Evolutionary conservation across 805 yeast species (phyloP), one percentile per base, ranked within the genome.

Genomic region (Saccharomycopsis fibuligera): DNA sequence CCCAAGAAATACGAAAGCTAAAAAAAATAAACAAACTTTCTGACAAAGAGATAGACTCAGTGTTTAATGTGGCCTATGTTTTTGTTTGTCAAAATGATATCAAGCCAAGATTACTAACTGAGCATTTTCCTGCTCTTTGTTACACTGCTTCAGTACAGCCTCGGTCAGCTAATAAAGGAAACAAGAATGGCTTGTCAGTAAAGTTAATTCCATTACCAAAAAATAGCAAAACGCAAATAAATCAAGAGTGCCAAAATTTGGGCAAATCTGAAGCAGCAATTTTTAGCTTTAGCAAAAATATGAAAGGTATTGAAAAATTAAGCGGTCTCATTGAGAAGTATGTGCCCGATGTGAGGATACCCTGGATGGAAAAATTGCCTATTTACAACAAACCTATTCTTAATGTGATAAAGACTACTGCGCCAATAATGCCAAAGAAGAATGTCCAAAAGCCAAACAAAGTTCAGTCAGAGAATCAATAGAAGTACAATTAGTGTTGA

Each of bases 341-440:
- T 21, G 65, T 75, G 1, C 56, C 53, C 2, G 70, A 67, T 41
- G 68, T 74, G 3, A 59, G 64, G 2, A 66, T 75, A 9, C 76
- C 76, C 6, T 76, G 78, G 78, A 59, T 75, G 45, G 63, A 64
- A 16, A 48, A 68, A 12, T 55, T 70, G 9, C 25, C 30, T n/a
- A 4, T 35, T 36, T 45, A 27, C 50, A 40, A 57, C 16, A 58
- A 58, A 35, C 67, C 76, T 3, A 62, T 68, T 17, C 62, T 78
- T 19, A 70, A 72, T 52, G 65, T 73, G 50, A 50, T 78, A 31
- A 52, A 66, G 21, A 74, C 81, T 2, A 63, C 72, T 8, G 78
- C 75, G 6, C 78, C 81, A 0, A 60, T 73, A 0, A 47, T 60
- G 36, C 57, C 56, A 36, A 64, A 63, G 49, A 61, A 63, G 44